Conservation (phyloP, 2,329 filamentous ascomycete species). For the Colletotrichum scovillei region DNA sequence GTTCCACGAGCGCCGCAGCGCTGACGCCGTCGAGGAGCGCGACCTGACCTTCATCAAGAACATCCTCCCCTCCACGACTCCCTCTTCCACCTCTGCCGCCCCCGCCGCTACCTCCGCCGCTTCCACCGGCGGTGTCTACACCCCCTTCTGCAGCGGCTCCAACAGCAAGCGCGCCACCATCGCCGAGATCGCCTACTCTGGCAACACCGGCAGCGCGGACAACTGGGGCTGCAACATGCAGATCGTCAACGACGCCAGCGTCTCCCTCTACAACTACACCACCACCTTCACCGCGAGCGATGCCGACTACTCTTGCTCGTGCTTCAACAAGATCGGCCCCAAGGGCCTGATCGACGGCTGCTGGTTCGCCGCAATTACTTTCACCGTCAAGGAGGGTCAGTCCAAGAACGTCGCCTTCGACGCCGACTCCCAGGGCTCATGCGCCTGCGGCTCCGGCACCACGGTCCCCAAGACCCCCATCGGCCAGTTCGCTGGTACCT, state of each 20-base stretch:
- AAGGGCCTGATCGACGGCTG: slow-evolving; percentile 58
- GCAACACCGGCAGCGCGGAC: slow-evolving; percentile 56
- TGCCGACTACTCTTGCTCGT: slow-evolving; percentile 50
- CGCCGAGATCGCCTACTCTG: slow-evolving; percentile 57
- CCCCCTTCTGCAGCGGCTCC: slow-evolving; percentile 49
- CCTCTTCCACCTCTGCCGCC: background rate
- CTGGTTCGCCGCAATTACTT: slow-evolving; percentile 56
- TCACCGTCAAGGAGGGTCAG: slow-evolving; percentile 50
- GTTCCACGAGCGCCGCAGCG: slow-evolving; percentile 40
- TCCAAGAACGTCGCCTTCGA: slow-evolving; percentile 57
- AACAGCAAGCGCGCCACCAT: slow-evolving; percentile 58
- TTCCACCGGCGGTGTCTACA: slow-evolving; percentile 40
- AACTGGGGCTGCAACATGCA: slow-evolving; percentile 66
- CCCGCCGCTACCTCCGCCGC: slow-evolving; percentile 46
- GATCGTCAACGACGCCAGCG: slow-evolving; percentile 50
- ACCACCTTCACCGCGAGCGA: slow-evolving; percentile 53
- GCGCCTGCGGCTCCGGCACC: slow-evolving; percentile 52
- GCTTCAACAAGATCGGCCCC: slow-evolving; percentile 65
- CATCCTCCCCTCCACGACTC: background rate
- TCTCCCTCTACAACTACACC: slow-evolving; percentile 57
- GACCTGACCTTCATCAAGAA: slow-evolving; percentile 29
- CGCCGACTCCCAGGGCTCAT: slow-evolving; percentile 59
- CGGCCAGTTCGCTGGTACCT: slow-evolving; percentile 57
- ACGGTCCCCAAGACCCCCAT: slow-evolving; percentile 47
- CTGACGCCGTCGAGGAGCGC: slow-evolving; percentile 15